Conservation (phyloP, 495 filamentous ascomycete species). For the Rostrohypoxylon terebratum region DNA sequence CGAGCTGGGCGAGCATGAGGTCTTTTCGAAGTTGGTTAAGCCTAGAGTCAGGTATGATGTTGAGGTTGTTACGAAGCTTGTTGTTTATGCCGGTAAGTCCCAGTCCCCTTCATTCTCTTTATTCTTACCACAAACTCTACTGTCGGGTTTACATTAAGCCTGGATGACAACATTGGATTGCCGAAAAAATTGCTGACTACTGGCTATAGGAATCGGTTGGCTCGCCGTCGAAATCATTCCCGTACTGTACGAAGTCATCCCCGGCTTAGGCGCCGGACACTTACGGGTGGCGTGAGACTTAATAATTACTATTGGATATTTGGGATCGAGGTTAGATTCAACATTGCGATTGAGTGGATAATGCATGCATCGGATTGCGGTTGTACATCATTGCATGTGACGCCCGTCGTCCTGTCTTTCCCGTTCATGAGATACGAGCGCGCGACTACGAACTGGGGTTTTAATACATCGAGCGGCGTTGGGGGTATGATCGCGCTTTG, state of each 20-base stretch:
- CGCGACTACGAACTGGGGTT: neutral
- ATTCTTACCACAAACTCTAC: neutral
- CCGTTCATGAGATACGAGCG: conserved; percentile 4
- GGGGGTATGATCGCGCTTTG: conserved; percentile 3
- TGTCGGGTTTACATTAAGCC: neutral
- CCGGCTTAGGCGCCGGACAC: conserved; percentile 64
- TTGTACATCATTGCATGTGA: conserved; percentile 23
- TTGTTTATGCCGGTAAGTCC: conserved; percentile 90
- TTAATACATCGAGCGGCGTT: conserved; percentile 21
- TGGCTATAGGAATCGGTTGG: conserved; percentile 73
- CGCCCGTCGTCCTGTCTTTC: neutral
- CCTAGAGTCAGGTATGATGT: conserved; percentile 96
- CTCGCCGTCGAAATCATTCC: conserved; percentile 75
- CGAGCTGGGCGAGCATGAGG: conserved; percentile 75
- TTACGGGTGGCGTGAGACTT: conserved; percentile 40
- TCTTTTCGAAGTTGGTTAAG: conserved; percentile 86
- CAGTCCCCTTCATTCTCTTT: neutral
- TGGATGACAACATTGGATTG: neutral
- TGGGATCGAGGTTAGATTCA: neutral
- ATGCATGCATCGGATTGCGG: conserved; percentile 2
- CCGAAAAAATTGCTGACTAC: conserved; percentile 12
- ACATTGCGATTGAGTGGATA: neutral
- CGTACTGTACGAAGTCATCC: conserved; percentile 70
- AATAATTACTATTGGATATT: neutral
- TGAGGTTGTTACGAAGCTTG: conserved; percentile 94